A percentile compares a stretch with the other conserved stretches of the same genome.
phyloP scores from a whole-genome alignment of 140 eudicot genomes.

The Oenanthe javanica region DNA sequence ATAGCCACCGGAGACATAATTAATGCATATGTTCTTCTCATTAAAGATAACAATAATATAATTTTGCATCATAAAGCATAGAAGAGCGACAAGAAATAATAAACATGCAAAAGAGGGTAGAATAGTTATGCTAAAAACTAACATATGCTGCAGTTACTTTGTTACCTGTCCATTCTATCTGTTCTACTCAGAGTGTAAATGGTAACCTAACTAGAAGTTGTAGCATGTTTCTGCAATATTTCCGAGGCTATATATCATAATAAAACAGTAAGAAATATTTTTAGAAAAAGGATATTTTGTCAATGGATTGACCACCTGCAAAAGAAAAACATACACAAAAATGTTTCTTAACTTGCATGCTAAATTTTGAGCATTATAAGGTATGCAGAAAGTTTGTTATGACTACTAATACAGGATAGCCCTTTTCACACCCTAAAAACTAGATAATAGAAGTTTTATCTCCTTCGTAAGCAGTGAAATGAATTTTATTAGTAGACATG shows the following conservation, averaged over 20 bases:
- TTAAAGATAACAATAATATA: conserved; percentile 28
- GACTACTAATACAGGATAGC: neutral
- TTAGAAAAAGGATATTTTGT: conserved; percentile 79
- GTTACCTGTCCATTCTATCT: neutral
- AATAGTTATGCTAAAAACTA: neutral
- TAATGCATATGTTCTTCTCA: conserved; percentile 58
- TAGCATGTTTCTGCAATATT: neutral
- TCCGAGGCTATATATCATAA: neutral
- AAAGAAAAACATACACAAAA: neutral
- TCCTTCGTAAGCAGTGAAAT: neutral
- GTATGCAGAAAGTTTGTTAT: neutral
- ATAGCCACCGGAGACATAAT: conserved; percentile 90
- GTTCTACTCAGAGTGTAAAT: neutral
- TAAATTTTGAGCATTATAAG: neutral
- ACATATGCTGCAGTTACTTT: neutral
- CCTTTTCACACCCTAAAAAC: neutral
- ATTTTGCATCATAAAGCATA: neutral
- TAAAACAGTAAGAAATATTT: neutral
- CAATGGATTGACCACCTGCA: conserved; percentile 92
- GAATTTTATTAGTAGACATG: neutral
- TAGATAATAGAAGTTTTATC: neutral
- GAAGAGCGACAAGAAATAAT: neutral
- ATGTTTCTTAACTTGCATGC: neutral
- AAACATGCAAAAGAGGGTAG: neutral
- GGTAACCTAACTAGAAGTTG: neutral